Percentiles rank a stretch among this genome's conserved stretches.
phyloP scores from a whole-genome alignment of 2,329 filamentous ascomycete genomes.

The Aureobasidium sp. region DNA sequence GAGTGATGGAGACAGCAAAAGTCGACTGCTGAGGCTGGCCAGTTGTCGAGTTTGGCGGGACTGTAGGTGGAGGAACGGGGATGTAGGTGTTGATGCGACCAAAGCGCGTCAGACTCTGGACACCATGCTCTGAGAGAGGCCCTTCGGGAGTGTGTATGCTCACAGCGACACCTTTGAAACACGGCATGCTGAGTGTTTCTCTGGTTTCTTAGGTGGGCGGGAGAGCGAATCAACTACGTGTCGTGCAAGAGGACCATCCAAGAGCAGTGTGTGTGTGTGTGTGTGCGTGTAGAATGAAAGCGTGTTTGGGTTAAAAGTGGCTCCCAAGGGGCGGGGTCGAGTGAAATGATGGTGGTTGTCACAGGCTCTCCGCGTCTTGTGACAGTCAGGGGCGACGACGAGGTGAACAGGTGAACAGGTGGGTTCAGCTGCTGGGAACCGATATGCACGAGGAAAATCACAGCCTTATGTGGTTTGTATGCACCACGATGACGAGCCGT shows the following conservation, averaged over 20 bases:
- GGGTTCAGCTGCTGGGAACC: background rate
- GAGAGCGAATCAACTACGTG: background rate
- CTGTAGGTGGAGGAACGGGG: constrained; percentile 80
- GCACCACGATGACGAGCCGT: background rate
- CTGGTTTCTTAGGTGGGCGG: background rate
- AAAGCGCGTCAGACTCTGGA: constrained; percentile 86
- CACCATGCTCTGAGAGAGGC: constrained; percentile 84
- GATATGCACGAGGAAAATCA: background rate
- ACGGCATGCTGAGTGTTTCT: constrained; percentile 58
- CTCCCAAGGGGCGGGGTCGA: constrained; percentile 8
- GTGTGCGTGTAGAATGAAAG: background rate
- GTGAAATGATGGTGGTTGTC: background rate
- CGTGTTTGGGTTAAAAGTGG: constrained; percentile 1
- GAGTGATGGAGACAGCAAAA: constrained; percentile 96
- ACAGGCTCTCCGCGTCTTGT: background rate
- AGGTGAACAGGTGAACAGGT: background rate
- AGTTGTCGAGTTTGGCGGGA: constrained; percentile 56
- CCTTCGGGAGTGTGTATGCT: constrained; percentile 80
- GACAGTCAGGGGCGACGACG: background rate
- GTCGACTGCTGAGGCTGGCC: constrained; percentile 85
- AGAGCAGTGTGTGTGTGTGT: background rate
- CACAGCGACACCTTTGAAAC: constrained; percentile 98
- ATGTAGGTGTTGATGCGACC: constrained; percentile 97
- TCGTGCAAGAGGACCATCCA: background rate
- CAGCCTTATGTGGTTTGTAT: background rate